Conservation (phyloP, 2,329 filamentous ascomycete genomes). For the Keithomyces neogunnii region DNA sequence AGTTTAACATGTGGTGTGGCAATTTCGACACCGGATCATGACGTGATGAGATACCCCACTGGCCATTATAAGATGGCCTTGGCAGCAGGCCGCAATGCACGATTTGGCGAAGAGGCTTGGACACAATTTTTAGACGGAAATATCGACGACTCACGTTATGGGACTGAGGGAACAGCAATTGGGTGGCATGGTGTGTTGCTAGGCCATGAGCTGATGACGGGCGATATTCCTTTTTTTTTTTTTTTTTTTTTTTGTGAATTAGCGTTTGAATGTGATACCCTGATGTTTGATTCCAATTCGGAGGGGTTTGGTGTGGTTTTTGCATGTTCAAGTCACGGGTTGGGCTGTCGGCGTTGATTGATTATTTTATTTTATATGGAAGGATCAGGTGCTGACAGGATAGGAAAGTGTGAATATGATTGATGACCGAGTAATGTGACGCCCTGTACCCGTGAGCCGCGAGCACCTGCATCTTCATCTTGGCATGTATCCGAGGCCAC, state of each 20-base stretch:
- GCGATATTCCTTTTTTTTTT: background rate
- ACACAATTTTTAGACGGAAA: slow-evolving; percentile 8
- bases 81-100: slow-evolving; percentile 1
- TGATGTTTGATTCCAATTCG: slow-evolving; percentile 6
- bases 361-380: background rate
- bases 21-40: slow-evolving; percentile 3
- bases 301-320: background rate
- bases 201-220: background rate
- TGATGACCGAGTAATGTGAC: background rate
- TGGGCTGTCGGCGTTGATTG: background rate
- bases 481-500: background rate
- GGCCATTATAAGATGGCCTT: slow-evolving; percentile 12
- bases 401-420: background rate
- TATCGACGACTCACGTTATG: slow-evolving; percentile 10
- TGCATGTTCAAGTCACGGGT: background rate
- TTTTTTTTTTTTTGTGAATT: background rate
- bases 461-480: too few relatives aligned
- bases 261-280: slow-evolving; percentile 8
- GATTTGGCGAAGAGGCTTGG: slow-evolving; percentile 2
- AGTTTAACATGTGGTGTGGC: background rate
- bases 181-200: background rate
- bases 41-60: slow-evolving; percentile 17
- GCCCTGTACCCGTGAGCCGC: too few relatives aligned
- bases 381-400: background rate
- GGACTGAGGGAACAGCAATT: background rate